These are phyloP conservation scores for Luffa acutangula DNA, from an alignment of 306 rosid genomes.

Conservation along the genomic window DNA sequence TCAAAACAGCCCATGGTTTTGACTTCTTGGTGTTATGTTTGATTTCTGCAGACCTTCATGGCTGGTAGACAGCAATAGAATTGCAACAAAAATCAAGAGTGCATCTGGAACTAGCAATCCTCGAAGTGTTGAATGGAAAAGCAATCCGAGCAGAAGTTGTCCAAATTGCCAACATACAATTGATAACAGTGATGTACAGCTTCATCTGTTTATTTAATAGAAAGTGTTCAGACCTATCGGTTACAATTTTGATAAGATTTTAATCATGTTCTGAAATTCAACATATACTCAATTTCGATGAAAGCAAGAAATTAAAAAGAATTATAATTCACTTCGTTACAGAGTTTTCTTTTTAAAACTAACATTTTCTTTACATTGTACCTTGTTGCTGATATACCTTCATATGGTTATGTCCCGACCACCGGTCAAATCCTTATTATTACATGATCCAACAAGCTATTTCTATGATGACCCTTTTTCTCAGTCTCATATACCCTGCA, in stretches of 20 bases:
- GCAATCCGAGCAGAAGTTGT: conserved; percentile 70
- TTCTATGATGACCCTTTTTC: neutral
- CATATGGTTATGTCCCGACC: neutral
- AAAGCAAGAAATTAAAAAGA: neutral
- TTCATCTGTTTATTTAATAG: neutral
- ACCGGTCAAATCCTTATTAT: neutral
- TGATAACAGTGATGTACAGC: conserved; percentile 72
- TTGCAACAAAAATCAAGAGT: conserved; percentile 78
- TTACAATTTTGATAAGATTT: neutral
- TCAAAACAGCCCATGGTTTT: neutral
- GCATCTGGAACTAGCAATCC: conserved; percentile 49
- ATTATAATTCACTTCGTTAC: neutral
- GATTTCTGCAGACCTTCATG: conserved; percentile 12
- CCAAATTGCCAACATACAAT: conserved; percentile 60
- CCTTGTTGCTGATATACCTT: neutral
- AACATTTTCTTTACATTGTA: neutral
- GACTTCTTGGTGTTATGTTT: neutral
- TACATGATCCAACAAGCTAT: neutral
- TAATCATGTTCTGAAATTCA: neutral
- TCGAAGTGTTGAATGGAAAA: conserved; percentile 44
- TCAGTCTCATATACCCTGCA: neutral
- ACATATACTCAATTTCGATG: neutral
- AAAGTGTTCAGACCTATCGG: neutral
- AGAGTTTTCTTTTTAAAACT: neutral
- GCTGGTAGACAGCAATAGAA: conserved; percentile 54